Base-by-base conservation (phyloP, 495 filamentous ascomycete genomes). In the Lineolata rhizophorae region DNA sequence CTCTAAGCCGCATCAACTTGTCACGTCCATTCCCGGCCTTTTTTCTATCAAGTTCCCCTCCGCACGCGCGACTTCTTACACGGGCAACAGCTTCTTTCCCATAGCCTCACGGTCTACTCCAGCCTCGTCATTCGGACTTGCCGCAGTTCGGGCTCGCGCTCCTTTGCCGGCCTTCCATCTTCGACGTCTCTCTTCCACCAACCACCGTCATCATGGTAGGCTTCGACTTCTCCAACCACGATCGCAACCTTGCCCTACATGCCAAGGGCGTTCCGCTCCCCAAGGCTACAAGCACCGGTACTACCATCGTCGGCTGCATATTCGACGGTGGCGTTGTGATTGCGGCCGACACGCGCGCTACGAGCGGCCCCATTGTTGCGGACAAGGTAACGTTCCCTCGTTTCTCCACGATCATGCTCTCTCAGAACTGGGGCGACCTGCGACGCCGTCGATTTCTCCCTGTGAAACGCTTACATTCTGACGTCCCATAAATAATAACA, bases 221-320 rank as follows among this genome's bases (percentile, higher is more conserved):
- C 64, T 94, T 99, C 66, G 87, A 95, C 61, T 99, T 99, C 65
- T 84, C 80, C 49, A 95, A 95, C 64, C 80, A 93, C 68, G 84
- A 91, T 62, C 81, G 90, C 60, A 99, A 99, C 68, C 70, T 72
- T 47, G 83, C 83, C 40, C 67, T 99, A 39, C 85, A 95, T 52
- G 79, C 83, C 47, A 72, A 70, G 57, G 90, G 90, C 30, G 71
- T 93, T 24, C 85, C 90, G 32, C 60, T 94, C 34, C 90, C 90
- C 36, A 93, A 93, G 62, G 90, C 90, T 33, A 99, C 90, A 35
- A 92, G 82, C 55, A 99, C 90, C 31, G 90, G 90, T 62, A 99
- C 90, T 24, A 99, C 90, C 42, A 99, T 99, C 60, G 90, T 99
- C 20, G 90, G 90, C 42, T 95, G 87, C 51, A 72, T 93, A 60